Evolutionary conservation across 305 asterid species (phyloP).

Genomic region (Solanum hybrid): DNA sequence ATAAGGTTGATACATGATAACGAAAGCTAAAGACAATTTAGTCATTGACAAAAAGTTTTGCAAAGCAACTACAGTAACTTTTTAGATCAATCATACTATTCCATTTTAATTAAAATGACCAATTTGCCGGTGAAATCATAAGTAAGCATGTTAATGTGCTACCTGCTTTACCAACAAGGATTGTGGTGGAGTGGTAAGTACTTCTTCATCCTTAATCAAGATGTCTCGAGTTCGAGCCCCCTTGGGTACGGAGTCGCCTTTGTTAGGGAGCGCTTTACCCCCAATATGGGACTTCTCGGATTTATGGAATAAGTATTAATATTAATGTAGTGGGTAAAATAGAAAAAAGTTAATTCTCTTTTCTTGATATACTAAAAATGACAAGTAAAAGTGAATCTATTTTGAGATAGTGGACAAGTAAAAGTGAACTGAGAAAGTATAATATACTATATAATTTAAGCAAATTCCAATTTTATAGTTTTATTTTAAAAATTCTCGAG

Average conservation of each 20-base stretch:
- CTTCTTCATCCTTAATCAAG: background rate
- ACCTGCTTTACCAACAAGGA: background rate
- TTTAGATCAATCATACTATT: background rate
- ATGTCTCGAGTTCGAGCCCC: background rate
- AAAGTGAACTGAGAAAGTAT: too few relatives aligned
- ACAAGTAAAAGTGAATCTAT: background rate
- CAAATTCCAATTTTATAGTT: too few relatives aligned
- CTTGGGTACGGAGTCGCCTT: background rate
- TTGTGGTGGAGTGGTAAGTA: too few relatives aligned
- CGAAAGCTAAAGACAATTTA: background rate
- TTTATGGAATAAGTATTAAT: too few relatives aligned
- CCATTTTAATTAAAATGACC: background rate
- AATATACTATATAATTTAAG: too few relatives aligned
- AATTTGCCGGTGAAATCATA: background rate
- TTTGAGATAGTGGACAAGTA: background rate
- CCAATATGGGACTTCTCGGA: too few relatives aligned
- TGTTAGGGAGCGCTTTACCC: background rate
- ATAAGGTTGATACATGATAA: background rate
- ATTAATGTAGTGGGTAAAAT: too few relatives aligned
- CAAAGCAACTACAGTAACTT: background rate
- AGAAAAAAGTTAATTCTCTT: too few relatives aligned
- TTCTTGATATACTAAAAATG: background rate
- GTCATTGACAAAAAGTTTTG: background rate
- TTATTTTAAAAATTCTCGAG: background rate
- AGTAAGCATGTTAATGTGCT: background rate